Evolutionary conservation across 768 basidiomycete genomes (phyloP).

Genomic region (Mrakia gelida): DNA sequence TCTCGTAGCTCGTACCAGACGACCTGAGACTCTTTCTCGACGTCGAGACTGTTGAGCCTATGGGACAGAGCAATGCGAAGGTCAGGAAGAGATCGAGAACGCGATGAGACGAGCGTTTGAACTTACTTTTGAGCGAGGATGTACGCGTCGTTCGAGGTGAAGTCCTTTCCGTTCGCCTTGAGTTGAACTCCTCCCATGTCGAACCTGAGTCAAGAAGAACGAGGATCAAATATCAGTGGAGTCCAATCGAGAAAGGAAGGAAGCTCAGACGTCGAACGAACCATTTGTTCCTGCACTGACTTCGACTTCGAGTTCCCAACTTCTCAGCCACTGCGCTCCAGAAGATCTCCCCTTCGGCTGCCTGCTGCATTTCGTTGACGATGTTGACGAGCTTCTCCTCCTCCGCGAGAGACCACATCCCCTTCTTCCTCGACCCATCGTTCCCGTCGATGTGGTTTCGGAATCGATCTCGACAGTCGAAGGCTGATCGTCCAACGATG

Average conservation of each 20-base stretch:
- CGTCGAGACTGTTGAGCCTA: slow-evolving; percentile 69
- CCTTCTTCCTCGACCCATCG: slow-evolving; percentile 55
- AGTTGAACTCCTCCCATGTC: slow-evolving; percentile 47
- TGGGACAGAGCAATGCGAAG: background rate
- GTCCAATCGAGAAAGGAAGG: background rate
- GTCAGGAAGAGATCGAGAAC: too few species aligned
- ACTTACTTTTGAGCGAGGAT: slow-evolving; percentile 76
- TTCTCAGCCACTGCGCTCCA: slow-evolving; percentile 71
- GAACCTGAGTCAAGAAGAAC: background rate
- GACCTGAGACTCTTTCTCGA: slow-evolving; percentile 75
- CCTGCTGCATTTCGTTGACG: background rate
- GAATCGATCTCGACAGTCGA: slow-evolving; percentile 79
- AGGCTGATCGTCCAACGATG: slow-evolving; percentile 66
- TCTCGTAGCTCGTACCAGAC: slow-evolving; percentile 77
- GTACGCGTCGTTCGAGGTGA: slow-evolving; percentile 59
- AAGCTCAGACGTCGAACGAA: slow-evolving; percentile 39
- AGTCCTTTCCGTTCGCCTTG: slow-evolving; percentile 65
- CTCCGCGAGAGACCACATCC: slow-evolving; percentile 75
- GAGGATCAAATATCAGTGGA: background rate
- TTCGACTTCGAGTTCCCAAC: slow-evolving; percentile 72
- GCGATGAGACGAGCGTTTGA: background rate
- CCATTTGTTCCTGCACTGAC: slow-evolving; percentile 88
- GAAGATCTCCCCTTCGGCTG: slow-evolving; percentile 56
- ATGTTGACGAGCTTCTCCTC: slow-evolving; percentile 51
- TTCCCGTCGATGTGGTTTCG: slow-evolving; percentile 73